Base-by-base conservation (phyloP, 2,329 filamentous ascomycete species). In the Aaosphaeria pasadenensis region DNA sequence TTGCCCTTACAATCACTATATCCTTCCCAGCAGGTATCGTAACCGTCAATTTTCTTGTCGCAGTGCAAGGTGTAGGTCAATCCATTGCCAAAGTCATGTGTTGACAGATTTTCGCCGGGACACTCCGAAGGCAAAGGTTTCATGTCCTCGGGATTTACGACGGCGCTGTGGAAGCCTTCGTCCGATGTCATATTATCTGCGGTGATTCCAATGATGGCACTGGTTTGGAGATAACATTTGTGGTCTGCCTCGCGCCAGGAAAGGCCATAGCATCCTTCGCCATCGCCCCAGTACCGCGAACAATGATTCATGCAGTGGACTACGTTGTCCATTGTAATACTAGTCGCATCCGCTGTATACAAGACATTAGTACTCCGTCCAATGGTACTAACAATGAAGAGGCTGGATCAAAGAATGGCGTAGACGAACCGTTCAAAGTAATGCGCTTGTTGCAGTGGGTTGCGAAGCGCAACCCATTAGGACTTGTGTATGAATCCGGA, bases 381-480 rank as follows among this genome's bases (percentile, higher is more conserved):
- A 24, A 24, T 24, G 17, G 17, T 24, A 3, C 17, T 24, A 24
- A 24, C 17, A 24, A 24, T 24, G 17, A 24, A 24, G 17, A 24
- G 17, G 17, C 17, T 24, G 17, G 17, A 24, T 24, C 17, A 24
- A 24, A 24, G 30, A 33, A 30, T 9, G 33, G 9, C 13, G 9
- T 3, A 36, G 9, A 47, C 52, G 38, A 35, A 66, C 64, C 64
- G 40, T 64, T 63, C 11, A 46, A 51, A 4, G 56, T 55, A n/a
- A 62, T 64, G 45, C 64, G 63, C 30, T 60, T 48, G 2, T 57
- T 51, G 50, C 64, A 68, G 45, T 62, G 60, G 13, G 54, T 59
- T 5, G 63, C 63, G 44, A 66, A 68, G 47, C 57, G 60, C 32
- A 66, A 50, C 5, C 64, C 64, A 36, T 68, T 68, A 33, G 50